phyloP scores from a whole-genome alignment of 331 rosid species.

The Quercus lobata region DNA sequence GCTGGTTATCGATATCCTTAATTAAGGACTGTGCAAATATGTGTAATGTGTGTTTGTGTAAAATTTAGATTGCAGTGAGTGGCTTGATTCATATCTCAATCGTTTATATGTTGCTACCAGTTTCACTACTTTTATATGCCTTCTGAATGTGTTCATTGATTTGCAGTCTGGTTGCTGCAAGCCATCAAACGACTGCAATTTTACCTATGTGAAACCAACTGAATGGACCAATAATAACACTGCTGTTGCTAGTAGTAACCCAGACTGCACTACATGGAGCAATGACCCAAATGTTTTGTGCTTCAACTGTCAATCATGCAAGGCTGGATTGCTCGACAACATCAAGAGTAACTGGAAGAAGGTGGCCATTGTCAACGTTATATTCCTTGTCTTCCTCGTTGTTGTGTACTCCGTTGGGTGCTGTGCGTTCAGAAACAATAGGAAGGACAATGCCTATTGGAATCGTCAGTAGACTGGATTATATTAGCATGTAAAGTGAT shows the following conservation, averaged over 20 bases:
- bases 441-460: constrained; percentile 54
- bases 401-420: constrained; percentile 77
- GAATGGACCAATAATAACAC: constrained; percentile 39
- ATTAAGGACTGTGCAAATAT: neutral
- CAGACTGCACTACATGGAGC: constrained; percentile 64
- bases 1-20: neutral
- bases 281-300: constrained; percentile 49
- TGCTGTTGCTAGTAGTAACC: neutral
- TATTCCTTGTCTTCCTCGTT: constrained; percentile 67
- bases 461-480: constrained; percentile 21
- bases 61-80: neutral
- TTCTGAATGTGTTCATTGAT: constrained; percentile 2
- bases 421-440: constrained; percentile 85
- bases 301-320: constrained; percentile 87
- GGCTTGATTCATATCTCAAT: neutral
- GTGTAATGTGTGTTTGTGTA: neutral
- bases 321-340: constrained; percentile 84
- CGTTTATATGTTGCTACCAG: neutral
- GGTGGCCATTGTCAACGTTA: constrained; percentile 67
- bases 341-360: constrained; percentile 72
- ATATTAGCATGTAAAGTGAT: constrained; percentile 25
- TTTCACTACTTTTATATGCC: neutral
- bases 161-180: constrained; percentile 93
- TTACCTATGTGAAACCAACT: constrained; percentile 39
- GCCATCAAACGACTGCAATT: constrained; percentile 62